Base-by-base conservation (phyloP, 2,329 filamentous ascomycete genomes). In the Colletotrichum spaethianum region DNA sequence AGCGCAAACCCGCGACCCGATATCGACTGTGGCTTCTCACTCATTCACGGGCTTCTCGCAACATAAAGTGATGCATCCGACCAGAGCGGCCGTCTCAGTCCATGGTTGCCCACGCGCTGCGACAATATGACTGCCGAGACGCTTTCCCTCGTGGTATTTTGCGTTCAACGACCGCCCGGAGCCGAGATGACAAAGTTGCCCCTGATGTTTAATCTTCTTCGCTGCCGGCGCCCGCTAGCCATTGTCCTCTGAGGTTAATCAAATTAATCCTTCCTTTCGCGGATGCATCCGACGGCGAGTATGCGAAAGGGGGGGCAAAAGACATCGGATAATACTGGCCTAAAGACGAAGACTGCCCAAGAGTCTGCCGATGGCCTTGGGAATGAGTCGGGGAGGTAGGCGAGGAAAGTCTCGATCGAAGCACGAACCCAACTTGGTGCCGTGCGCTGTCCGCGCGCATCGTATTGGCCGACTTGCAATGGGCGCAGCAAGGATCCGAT, bases 161-260 rank as follows among this genome's bases (percentile, higher is more conserved):
- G 64, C 57, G 23, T 72, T 72, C 42, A 12, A 8, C 52, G 33
- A 57, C 46, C 50, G 36, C 42, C 57, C 42, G 52, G 56, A 63
- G 57, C 69, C 64, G 69, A 69, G 63, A 63, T 40, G 18, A 72
- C 28, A 68, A 20, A 69, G 64, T 69, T 72, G 44, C 53, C 65
- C 65, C 53, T 63, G 42, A 62, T n/a, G 23, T 40, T 69, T 69
- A 42, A 20, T 36, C 50, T 52, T 57, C 14, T 59, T 46, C 23
- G 20, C 33, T 31, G 8, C 26, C 52, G 52, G 59, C 57, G 59
- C 42, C 57, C 36, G 38, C 28, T 55, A 38, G 52, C 40, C 26
- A 28, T 59, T 28, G 18, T 16, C 20, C 18, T 26, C 57, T 5
- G 8, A 50, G 42, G n/a, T 31, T 67, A 28, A 7, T 50, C 33